Base-by-base conservation (phyloP, 2,329 filamentous ascomycete genomes). In the Colletotrichum ledebouriae region DNA sequence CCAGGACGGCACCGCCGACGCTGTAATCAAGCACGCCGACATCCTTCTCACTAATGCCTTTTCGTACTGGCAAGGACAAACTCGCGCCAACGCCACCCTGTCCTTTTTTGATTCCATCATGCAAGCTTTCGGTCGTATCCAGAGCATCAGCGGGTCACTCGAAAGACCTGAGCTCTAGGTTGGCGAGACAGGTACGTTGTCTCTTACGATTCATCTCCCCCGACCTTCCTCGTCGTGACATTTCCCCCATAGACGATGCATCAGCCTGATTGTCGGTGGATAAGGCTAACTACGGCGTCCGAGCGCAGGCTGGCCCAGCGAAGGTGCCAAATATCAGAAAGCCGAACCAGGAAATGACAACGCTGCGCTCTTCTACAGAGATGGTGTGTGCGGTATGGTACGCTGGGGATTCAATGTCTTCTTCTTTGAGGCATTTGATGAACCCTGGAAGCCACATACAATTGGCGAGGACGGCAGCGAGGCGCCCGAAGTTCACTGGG, bases 391-490 rank as follows among this genome's bases (percentile, higher is more conserved):
- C 77, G 85, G 85, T 59, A 85, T 90, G 74, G 79, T 91, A 41
- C 83, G 82, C 71, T 91, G 88, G 87, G 88, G 88, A 69, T 83
- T 89, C 71, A 91, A 92, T 73, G 86, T 89, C 63, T 92, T 92
- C 81, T 90, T 87, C 80, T 93, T 93, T 73, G 90, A 92, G 83
- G 90, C 90, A 49, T 92, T 91, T 73, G 90, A 92, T 73, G 90
- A 93, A 85, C 82, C 86, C 67, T 91, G 89, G 88, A 92, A 92
- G 86, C 89, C 90, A 61, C 77, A 83, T 50, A 86, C 84, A 71
- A 79, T 85, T 69, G 90, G 90, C 73, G 85, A 90, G 75, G 87
- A 89, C 74, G 90, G 90, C 71, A 78, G 85, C 71, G 78, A 81
- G 11, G 85, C 83, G 55, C 86, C 90, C 73, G 90, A 92, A 85